phyloP scores from a whole-genome alignment of 176 grass and related monocot genomes.

The Phyllostachys edulis region DNA sequence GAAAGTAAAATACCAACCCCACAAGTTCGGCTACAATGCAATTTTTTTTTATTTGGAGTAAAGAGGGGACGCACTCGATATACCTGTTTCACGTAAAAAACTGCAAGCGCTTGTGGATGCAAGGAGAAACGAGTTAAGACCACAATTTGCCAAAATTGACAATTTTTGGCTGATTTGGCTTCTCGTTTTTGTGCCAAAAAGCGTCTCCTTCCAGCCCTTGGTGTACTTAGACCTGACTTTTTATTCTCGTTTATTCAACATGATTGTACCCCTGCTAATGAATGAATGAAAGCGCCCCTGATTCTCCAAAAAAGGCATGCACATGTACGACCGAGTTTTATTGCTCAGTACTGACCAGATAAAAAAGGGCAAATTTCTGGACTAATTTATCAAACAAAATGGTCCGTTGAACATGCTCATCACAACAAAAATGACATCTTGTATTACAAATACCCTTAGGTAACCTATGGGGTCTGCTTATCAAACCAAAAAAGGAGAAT shows the following conservation, averaged over 20 bases:
- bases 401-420: background rate
- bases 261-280: too few species aligned
- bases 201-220: too few species aligned
- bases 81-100: background rate
- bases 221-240: too few species aligned
- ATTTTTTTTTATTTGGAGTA: background rate
- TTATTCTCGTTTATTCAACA: too few species aligned
- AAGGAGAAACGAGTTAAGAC: background rate
- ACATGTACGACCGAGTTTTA: background rate
- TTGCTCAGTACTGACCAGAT: background rate
- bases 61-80: background rate
- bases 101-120: background rate
- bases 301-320: background rate
- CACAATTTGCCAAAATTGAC: background rate
- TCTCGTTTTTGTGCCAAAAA: too few species aligned
- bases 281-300: too few species aligned
- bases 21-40: too few species aligned
- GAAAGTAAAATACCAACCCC: too few species aligned
- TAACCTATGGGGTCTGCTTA: background rate
- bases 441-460: slow-evolving; percentile 4
- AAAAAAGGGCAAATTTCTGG: background rate
- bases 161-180: background rate
- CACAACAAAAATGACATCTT: slow-evolving; percentile 27
- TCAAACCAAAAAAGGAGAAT: slow-evolving; percentile 7
- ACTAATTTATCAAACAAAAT: background rate